A percentile compares a stretch with the other conserved stretches of the same genome.
Conservation (phyloP, 1,284 basidiomycete genomes). For the Coniferiporia weirii region DNA sequence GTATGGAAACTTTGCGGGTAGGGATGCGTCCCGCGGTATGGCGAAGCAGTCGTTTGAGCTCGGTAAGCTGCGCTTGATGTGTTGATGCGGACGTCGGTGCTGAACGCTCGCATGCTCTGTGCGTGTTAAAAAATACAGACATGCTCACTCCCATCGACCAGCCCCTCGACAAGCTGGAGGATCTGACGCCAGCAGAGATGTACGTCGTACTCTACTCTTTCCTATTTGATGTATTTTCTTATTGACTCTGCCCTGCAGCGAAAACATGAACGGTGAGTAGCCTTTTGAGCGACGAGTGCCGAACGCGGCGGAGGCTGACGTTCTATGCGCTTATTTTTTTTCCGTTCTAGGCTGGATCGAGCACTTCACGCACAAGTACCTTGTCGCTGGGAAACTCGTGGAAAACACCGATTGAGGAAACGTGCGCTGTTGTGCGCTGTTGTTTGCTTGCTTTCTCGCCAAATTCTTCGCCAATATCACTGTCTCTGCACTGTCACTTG, state of each 20-base stretch:
- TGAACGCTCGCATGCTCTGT: not conserved
- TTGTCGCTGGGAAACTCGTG: constrained; percentile 78
- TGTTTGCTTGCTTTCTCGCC: not conserved
- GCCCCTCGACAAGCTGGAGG: constrained; percentile 77
- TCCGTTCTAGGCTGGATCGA: constrained; percentile 73
- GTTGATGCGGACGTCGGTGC: not conserved
- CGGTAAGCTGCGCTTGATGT: constrained; percentile 46
- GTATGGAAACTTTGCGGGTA: constrained; percentile 95
- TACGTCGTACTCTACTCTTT: constrained; percentile 39
- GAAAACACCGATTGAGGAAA: constrained; percentile 42
- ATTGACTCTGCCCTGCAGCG: constrained; percentile 40
- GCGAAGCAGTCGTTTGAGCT: constrained; percentile 93
- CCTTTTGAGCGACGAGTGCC: not conserved
- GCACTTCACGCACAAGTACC: constrained; percentile 86
- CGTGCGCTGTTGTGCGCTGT: no score
- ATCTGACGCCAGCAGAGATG: constrained; percentile 80
- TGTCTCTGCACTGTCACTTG: not conserved
- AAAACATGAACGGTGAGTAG: constrained; percentile 77
- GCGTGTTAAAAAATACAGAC: constrained; percentile 41
- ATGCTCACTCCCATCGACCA: constrained; percentile 87
- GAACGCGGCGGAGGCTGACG: no score
- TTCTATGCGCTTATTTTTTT: not conserved
- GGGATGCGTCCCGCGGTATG: constrained; percentile 93
- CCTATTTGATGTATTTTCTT: not conserved
- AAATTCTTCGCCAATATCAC: not conserved